These are phyloP conservation scores for Monosporascus sp. DNA, from an alignment of 2,329 filamentous ascomycete species.

Conservation along the genomic window DNA sequence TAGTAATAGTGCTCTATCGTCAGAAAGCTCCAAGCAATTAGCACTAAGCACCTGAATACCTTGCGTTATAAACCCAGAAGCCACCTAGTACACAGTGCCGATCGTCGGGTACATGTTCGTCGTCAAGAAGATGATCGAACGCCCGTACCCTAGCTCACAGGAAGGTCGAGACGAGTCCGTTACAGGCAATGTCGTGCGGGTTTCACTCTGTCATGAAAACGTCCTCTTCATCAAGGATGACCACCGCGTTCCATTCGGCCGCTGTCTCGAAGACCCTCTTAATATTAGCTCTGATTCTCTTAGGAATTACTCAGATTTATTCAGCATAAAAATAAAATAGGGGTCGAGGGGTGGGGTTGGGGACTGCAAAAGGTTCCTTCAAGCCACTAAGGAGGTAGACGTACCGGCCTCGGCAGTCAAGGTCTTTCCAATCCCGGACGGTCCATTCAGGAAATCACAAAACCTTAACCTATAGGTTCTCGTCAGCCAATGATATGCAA, in stretches of 20 bases:
- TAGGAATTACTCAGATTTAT: slow-evolving; percentile 4
- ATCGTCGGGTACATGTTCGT: slow-evolving; percentile 31
- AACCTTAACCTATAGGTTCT: slow-evolving; percentile 25
- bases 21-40: too few relatives aligned
- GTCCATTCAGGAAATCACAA: slow-evolving; percentile 37
- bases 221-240: slow-evolving; percentile 14
- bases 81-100: slow-evolving; percentile 28
- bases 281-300: neutral
- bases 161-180: slow-evolving; percentile 18
- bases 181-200: neutral
- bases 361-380: neutral
- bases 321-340: neutral
- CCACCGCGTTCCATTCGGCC: slow-evolving; percentile 9
- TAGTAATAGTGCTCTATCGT: too few relatives aligned
- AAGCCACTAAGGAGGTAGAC: neutral
- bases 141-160: slow-evolving; percentile 29
- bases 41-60: too few relatives aligned
- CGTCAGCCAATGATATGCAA: neutral
- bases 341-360: neutral
- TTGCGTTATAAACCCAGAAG: too few relatives aligned
- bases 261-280: slow-evolving; percentile 5
- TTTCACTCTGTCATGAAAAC: slow-evolving; percentile 8
- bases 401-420: slow-evolving; percentile 30
- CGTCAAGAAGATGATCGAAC: slow-evolving; percentile 31
- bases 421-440: slow-evolving; percentile 40